Evolutionary conservation across 2,329 filamentous ascomycete species (phyloP).

Genomic region (Paecilomyces sp.): DNA sequence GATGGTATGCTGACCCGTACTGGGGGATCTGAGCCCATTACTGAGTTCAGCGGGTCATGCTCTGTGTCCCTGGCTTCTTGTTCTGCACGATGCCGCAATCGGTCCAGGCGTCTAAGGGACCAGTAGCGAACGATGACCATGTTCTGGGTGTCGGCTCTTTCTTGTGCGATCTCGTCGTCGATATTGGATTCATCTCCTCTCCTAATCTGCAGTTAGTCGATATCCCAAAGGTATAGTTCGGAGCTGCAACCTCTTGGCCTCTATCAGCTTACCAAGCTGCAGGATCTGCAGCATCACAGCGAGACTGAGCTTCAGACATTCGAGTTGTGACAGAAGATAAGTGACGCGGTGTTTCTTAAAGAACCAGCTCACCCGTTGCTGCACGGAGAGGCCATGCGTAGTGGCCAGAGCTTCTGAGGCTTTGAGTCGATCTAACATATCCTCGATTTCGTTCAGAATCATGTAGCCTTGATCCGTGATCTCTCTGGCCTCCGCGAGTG

Average conservation of each 20-base stretch:
- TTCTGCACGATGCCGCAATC: conserved; percentile 28
- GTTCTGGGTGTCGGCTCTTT: conserved; percentile 35
- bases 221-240: neutral
- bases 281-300: conserved; percentile 32
- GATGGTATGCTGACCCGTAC: conserved; percentile 7
- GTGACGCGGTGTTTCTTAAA: conserved; percentile 36
- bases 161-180: conserved; percentile 29
- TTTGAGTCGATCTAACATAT: conserved; percentile 32
- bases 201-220: neutral
- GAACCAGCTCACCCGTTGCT: conserved; percentile 32
- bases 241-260: conserved; percentile 14
- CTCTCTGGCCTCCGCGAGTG: conserved; percentile 27
- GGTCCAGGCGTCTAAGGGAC: conserved; percentile 30
- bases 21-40: conserved; percentile 11
- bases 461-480: conserved; percentile 32
- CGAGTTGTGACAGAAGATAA: conserved; percentile 35
- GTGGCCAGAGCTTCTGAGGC: conserved; percentile 16
- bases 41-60: conserved; percentile 10
- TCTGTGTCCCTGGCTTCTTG: conserved; percentile 25
- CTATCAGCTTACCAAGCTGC: conserved; percentile 29
- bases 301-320: conserved; percentile 34
- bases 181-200: neutral
- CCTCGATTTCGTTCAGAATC: conserved; percentile 35
- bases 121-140: conserved; percentile 38
- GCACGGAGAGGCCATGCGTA: conserved; percentile 18